Evolutionary conservation across 2,329 filamentous ascomycete species (phyloP), one percentile per base, ranked within the genome.

Genomic region (Microcyclosporella mali): DNA sequence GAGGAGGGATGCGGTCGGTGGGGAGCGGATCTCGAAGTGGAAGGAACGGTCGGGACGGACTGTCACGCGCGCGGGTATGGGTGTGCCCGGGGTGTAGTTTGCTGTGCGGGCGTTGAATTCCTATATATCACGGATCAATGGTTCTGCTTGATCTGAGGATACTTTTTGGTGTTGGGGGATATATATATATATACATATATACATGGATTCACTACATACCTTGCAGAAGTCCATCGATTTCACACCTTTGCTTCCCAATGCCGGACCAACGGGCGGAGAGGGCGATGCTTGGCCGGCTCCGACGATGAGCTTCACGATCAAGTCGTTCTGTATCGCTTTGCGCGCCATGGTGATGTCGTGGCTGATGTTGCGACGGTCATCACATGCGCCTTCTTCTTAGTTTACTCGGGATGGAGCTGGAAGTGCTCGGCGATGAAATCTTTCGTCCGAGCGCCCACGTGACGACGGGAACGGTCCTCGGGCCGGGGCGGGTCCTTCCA

Each of bases 161-260:
- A n/a, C n/a, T n/a, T n/a, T n/a, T n/a, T n/a, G n/a, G n/a, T n/a
- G n/a, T n/a, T n/a, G n/a, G n/a, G n/a, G n/a, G n/a, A n/a, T n/a
- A n/a, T n/a, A n/a, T n/a, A n/a, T n/a, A n/a, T n/a, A n/a, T n/a
- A n/a, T n/a, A n/a, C n/a, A n/a, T n/a, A n/a, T n/a, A n/a, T n/a
- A n/a, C n/a, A n/a, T n/a, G n/a, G n/a, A n/a, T n/a, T n/a, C n/a
- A n/a, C n/a, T n/a, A n/a, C n/a, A n/a, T n/a, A 94, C 90, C 78
- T 97, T 97, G 81, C 92, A 97, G 67, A 97, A 98, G 70, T 98
- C 92, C 84, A 98, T 98, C 45, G 86, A 94, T 74, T 98, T 98
- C 50, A 98, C 85, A 74, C 92, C 92, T 74, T 95, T 97, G 66
- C 84, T 90, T 70, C 92, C 92, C 53, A 98, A 78, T 41, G 92